These are phyloP conservation scores for Peronospora destructor DNA, from an alignment of 352 stramenopile genomes.

Conservation along the genomic window DNA sequence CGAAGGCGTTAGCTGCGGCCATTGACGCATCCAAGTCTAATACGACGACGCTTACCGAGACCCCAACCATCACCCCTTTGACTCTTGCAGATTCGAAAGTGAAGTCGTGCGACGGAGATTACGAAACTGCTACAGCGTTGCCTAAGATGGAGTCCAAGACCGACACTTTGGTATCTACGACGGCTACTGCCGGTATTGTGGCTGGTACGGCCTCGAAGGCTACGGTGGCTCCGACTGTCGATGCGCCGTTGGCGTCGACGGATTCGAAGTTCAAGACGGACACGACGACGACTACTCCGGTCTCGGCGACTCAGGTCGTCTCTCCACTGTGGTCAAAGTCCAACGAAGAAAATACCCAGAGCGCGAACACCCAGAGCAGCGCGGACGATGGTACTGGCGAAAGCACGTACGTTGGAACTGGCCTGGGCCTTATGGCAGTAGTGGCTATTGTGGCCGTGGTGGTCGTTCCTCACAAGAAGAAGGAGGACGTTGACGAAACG, in stretches of 20 bases:
- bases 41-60: conserved; percentile 10
- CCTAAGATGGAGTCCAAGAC: conserved; percentile 14
- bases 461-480: conserved; percentile 48
- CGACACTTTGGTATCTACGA: background rate
- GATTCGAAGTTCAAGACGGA: no score
- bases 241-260: no score
- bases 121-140: conserved; percentile 13
- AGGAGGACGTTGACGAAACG: conserved; percentile 37
- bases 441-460: conserved; percentile 29
- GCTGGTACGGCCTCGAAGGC: conserved; percentile 4
- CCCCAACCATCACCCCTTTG: conserved; percentile 11
- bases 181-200: conserved; percentile 2
- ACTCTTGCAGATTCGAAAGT: conserved; percentile 15
- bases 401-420: conserved; percentile 14
- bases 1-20: background rate
- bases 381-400: background rate
- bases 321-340: background rate
- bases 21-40: conserved; percentile 1
- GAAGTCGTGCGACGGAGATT: conserved; percentile 14
- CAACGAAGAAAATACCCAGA: conserved; percentile 1
- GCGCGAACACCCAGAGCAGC: conserved; percentile 15
- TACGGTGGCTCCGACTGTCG: background rate
- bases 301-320: background rate
- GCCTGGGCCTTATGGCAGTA: conserved; percentile 18
- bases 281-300: no score